phyloP scores from a whole-genome alignment of 805 yeast genomes.

The Yarrowia osloensis region DNA sequence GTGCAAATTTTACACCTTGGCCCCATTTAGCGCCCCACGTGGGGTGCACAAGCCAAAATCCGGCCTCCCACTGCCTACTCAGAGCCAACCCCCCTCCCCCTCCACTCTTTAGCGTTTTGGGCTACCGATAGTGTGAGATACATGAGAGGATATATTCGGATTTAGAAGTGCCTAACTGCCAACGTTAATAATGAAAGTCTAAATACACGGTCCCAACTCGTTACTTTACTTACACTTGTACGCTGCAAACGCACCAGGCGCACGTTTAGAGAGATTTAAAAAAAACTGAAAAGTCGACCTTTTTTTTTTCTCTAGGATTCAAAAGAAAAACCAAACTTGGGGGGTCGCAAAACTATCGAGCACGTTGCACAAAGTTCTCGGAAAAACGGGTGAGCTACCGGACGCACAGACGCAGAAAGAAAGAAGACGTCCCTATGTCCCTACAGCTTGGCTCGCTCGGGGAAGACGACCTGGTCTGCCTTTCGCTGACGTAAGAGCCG shows the following conservation, averaged over 20 bases:
- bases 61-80: not conserved
- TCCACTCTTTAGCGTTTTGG: not conserved
- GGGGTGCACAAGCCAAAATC: not conserved
- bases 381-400: not conserved
- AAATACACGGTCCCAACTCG: too few relatives aligned
- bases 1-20: not conserved
- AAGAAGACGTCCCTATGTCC: too few relatives aligned
- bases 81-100: not conserved
- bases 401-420: too few relatives aligned
- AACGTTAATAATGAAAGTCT: not conserved
- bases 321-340: too few relatives aligned
- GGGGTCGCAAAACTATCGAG: not conserved
- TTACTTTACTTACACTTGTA: too few relatives aligned
- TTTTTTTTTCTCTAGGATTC: too few relatives aligned
- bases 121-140: not conserved
- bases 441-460: conserved; percentile 6
- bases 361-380: conserved; percentile 8
- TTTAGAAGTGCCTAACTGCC: not conserved
- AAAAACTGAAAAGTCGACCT: not conserved
- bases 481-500: conserved; percentile 72
- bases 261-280: not conserved
- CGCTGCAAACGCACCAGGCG: not conserved
- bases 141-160: conserved; percentile 14
- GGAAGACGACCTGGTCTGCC: conserved; percentile 34
- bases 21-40: conserved; percentile 7